Evolutionary conservation across 2,329 filamentous ascomycete genomes (phyloP), one percentile per base, ranked within the genome.

Genomic region (Fusarium hostae): DNA sequence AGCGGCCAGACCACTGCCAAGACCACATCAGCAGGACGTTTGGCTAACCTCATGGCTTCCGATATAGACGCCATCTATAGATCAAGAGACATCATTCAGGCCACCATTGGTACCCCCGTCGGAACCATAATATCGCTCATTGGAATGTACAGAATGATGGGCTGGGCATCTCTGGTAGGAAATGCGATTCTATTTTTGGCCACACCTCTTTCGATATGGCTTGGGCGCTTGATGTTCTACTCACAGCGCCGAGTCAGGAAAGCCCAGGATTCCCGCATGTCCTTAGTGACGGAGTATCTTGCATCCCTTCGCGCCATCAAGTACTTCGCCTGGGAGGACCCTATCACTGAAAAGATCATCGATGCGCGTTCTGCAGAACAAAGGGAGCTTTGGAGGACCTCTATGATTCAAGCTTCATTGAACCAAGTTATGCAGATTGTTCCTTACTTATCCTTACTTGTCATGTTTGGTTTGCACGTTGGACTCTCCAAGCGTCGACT

Each of bases 311-410:
- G 86, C 15, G 86, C 86, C 20, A 85, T 90, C 78, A 90, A 90
- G 73, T 89, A 89, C 71, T 89, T 90, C 76, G 86, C 86, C 4
- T 90, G 88, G 88, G 88, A 90, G 73, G 82, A 84, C 22, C 82
- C 85, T 35, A 84, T 88, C 67, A 82, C 84, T 15, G 80, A 84
- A n/a, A 84, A 83, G 55, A 85, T 90, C 61, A 82, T 86, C 34
- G 79, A 82, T 8, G 82, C 86, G 15, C 85, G 88, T 4, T 75
- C 79, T 18, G 79, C 81, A 4, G 88, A 90, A 74, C 87, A 89
- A 67, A 84, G 83, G 44, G 83, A 84, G 40, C 82, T 89, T 26
- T 90, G 88, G 88, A 80, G 77, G 10, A 82, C 88, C 26, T 85
- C 85, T 10, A 76, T 89, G 22, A 80, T 87, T 59, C 83, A 82